Evolutionary conservation across 139 green algal genomes (phyloP).

Genomic region (Chlamydomonas incerta): DNA sequence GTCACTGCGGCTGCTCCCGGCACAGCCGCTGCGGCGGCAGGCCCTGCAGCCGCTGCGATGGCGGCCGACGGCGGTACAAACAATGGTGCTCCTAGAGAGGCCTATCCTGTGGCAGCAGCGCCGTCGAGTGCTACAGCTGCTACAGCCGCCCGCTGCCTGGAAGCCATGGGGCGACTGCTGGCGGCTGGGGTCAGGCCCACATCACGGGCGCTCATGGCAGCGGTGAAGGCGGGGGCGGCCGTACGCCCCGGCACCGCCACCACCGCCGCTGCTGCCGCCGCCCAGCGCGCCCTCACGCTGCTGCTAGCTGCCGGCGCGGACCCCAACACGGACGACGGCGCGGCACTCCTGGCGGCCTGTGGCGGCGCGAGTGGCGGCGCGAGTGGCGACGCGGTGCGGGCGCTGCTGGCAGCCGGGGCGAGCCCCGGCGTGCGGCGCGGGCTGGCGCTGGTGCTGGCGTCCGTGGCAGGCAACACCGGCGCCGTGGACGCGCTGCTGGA

Average conservation of each 20-base stretch:
- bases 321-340: background rate
- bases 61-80: too few relatives aligned
- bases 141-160: too few relatives aligned
- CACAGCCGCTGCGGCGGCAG: background rate
- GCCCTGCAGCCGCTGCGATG: background rate
- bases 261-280: background rate
- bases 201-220: background rate
- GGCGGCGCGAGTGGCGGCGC: background rate
- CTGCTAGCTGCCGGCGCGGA: background rate
- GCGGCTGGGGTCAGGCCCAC: background rate
- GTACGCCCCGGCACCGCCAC: background rate
- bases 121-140: too few relatives aligned
- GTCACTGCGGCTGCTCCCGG: too few relatives aligned
- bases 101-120: too few relatives aligned
- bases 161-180: background rate
- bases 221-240: background rate
- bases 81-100: too few relatives aligned
- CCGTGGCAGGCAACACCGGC: too few relatives aligned
- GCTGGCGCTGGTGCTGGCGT: too few relatives aligned
- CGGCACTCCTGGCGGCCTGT: conserved; percentile 4
- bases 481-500: too few relatives aligned
- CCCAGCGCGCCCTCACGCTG: background rate
- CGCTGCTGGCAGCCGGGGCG: conserved; percentile 5
- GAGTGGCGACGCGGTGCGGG: background rate
- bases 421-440: too few relatives aligned